Conservation (phyloP, 2,329 filamentous ascomycete species). For the Botrytis galanthina region DNA sequence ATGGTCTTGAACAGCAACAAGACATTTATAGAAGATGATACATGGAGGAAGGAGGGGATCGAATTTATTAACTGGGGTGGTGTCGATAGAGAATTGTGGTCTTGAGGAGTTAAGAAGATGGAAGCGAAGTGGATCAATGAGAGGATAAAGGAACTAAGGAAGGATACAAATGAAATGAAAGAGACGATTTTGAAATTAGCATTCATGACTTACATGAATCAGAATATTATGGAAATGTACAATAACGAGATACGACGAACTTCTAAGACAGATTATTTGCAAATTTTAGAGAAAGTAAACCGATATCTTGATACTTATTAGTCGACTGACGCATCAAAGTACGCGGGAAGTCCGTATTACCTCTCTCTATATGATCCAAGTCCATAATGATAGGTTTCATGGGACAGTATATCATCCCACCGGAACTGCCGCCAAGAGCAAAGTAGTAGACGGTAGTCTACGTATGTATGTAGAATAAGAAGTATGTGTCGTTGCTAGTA, state of each 20-base stretch:
- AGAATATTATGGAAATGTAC: fast-evolving
- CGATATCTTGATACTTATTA: background rate
- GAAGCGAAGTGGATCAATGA: too few relatives aligned
- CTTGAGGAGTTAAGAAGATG: background rate
- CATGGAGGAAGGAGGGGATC: constrained; percentile 48
- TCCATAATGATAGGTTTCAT: too few relatives aligned
- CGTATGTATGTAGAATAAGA: background rate
- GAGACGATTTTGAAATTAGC: background rate
- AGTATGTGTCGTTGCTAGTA: constrained; percentile 2
- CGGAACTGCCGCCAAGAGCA: background rate
- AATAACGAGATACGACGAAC: background rate
- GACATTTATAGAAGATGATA: constrained; percentile 48
- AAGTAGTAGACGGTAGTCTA: background rate
- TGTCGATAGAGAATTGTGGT: constrained; percentile 42
- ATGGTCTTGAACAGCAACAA: constrained; percentile 45
- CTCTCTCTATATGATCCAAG: fast-evolving
- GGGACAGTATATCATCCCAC: background rate
- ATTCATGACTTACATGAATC: background rate
- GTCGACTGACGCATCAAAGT: background rate
- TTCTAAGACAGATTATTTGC: background rate
- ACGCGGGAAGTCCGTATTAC: background rate
- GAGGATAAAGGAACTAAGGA: background rate
- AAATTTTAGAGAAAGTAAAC: background rate
- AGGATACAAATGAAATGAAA: background rate
- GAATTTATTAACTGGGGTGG: constrained; percentile 43